Evolutionary conservation across 495 filamentous ascomycete species (phyloP).

Genomic region (Wilcoxina mikolae): DNA sequence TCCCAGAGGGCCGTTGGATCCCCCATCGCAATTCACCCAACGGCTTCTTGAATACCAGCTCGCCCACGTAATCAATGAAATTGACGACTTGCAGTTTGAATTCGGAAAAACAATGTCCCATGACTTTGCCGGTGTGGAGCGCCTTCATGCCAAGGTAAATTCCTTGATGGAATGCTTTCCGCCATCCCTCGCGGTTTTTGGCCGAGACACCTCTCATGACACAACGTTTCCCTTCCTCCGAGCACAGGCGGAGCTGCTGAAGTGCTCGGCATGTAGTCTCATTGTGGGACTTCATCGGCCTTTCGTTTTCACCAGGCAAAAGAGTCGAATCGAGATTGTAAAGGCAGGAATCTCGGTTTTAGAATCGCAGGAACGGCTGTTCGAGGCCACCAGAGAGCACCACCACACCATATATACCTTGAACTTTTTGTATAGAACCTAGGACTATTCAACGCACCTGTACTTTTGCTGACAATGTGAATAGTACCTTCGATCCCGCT

Average conservation of each 20-base stretch:
- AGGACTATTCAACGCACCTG: too few species aligned
- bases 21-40: slow-evolving; percentile 29
- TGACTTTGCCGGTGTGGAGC: slow-evolving; percentile 40
- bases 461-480: slow-evolving; percentile 37
- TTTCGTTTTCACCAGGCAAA: slow-evolving; percentile 44
- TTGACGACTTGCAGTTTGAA: slow-evolving; percentile 24
- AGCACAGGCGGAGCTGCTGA: slow-evolving; percentile 34
- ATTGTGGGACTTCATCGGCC: slow-evolving; percentile 48
- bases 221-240: slow-evolving; percentile 39
- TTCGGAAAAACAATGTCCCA: slow-evolving; percentile 18
- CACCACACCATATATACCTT: slow-evolving; percentile 39
- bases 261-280: slow-evolving; percentile 37
- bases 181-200: slow-evolving; percentile 37
- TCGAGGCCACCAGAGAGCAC: slow-evolving; percentile 35
- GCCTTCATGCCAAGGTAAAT: slow-evolving; percentile 38
- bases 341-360: slow-evolving; percentile 42
- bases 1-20: slow-evolving; percentile 27
- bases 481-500: slow-evolving; percentile 48
- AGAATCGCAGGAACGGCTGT: slow-evolving; percentile 38
- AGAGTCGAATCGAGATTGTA: slow-evolving; percentile 39
- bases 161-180: slow-evolving; percentile 37
- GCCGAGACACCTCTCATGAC: slow-evolving; percentile 44
- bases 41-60: slow-evolving; percentile 27
- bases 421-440: slow-evolving; percentile 5
- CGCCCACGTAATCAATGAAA: slow-evolving; percentile 23